Evolutionary conservation across 2,329 filamentous ascomycete species (phyloP).

Genomic region (Thielaviopsis musarum): DNA sequence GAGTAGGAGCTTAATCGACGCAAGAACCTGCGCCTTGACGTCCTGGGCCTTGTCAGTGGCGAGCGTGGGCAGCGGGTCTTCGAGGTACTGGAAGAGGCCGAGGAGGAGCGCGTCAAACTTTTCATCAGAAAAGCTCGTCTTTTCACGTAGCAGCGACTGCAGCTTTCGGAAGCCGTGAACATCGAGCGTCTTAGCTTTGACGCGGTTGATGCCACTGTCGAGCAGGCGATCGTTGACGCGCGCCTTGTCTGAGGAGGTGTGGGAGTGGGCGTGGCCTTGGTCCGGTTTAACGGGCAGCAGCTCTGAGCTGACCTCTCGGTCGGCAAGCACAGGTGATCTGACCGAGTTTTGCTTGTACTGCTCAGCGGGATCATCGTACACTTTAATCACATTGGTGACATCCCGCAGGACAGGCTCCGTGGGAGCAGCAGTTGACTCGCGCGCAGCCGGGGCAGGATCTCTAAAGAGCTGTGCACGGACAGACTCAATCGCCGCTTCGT

Average conservation of each 20-base stretch:
- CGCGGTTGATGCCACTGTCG: slow-evolving; percentile 57
- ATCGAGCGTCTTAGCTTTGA: slow-evolving; percentile 55
- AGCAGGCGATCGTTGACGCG: slow-evolving; percentile 46
- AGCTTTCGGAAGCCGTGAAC: slow-evolving; percentile 67
- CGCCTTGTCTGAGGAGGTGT: slow-evolving; percentile 27
- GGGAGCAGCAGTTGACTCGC: neutral
- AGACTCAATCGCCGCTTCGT: too few species aligned
- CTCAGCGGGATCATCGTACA: slow-evolving; percentile 46
- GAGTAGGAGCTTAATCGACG: slow-evolving; percentile 56
- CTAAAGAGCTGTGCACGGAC: too few species aligned
- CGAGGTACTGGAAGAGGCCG: slow-evolving; percentile 55
- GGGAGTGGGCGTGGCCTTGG: too few species aligned
- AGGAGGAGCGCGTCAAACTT: slow-evolving; percentile 52
- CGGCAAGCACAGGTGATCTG: slow-evolving; percentile 37
- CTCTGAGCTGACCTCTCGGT: slow-evolving; percentile 43
- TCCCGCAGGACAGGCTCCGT: too few species aligned
- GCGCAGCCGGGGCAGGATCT: too few species aligned
- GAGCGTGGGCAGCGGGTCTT: slow-evolving; percentile 38
- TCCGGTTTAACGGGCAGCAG: slow-evolving; percentile 13
- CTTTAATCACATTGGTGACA: slow-evolving; percentile 23
- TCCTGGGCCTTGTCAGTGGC: slow-evolving; percentile 50
- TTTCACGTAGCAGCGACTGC: slow-evolving; percentile 55
- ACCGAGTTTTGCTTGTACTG: slow-evolving; percentile 21
- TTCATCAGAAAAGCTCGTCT: slow-evolving; percentile 45
- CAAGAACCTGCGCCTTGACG: slow-evolving; percentile 56